These are phyloP conservation scores for Globomyces sp. DNA, from an alignment of 371 early-diverging fungal species.

Conservation along the genomic window DNA sequence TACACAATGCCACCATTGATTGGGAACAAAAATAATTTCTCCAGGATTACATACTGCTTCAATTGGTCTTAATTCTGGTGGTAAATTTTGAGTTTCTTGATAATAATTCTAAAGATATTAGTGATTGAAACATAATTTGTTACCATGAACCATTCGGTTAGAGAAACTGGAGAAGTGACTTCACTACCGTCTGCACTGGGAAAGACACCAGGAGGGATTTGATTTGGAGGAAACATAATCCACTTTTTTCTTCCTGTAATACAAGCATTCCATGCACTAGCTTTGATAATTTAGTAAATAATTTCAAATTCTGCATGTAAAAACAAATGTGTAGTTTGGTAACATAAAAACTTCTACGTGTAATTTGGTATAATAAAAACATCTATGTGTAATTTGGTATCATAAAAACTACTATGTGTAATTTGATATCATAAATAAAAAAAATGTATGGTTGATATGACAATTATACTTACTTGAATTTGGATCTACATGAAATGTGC, in stretches of 20 bases:
- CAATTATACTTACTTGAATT: slow-evolving; percentile 42
- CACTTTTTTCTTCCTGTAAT: slow-evolving; percentile 61
- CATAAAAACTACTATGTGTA: neutral
- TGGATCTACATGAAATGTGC: slow-evolving; percentile 69
- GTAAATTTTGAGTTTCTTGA: slow-evolving; percentile 5
- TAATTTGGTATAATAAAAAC: neutral
- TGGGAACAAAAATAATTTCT: slow-evolving; percentile 67
- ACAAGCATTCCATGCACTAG: slow-evolving; percentile 68
- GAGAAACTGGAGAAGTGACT: slow-evolving; percentile 65
- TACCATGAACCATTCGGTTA: slow-evolving; percentile 62
- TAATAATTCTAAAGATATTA: slow-evolving; percentile 25
- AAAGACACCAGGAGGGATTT: slow-evolving; percentile 67
- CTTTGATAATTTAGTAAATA: neutral
- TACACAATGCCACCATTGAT: slow-evolving; percentile 69
- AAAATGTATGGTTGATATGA: no score
- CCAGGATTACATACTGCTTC: slow-evolving; percentile 63
- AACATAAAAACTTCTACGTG: neutral
- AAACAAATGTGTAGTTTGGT: neutral
- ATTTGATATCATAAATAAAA: neutral
- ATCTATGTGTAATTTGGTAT: neutral
- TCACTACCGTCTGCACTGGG: slow-evolving; percentile 62
- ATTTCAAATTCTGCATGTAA: neutral
- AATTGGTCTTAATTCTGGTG: slow-evolving; percentile 33
- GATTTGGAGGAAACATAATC: slow-evolving; percentile 59
- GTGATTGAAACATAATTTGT: slow-evolving; percentile 17